Base-by-base conservation (phyloP, 148 eudicot genomes). In the Spergularia marina region DNA sequence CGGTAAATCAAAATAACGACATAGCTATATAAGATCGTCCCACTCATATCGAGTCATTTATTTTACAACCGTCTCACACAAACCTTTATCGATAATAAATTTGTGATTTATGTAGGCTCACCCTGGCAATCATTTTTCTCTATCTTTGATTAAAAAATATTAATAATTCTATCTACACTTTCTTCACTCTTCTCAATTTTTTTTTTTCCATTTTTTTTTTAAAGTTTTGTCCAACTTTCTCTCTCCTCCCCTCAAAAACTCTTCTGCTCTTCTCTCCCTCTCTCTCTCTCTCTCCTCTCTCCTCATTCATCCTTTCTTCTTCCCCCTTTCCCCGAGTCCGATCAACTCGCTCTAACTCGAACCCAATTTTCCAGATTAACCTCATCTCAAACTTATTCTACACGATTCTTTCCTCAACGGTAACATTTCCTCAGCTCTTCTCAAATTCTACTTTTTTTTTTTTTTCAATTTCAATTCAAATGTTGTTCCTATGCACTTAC, bases 301-400 rank as follows among this genome's bases (percentile, higher is more conserved):
- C 18, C 17, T 15, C 49, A 65, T 14, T 36, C 17, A n/a, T 16
- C 18, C 11, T 63, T 55, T 72, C 76, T 71, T 65, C 25, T 55
- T 53, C 18, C 30, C 67, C 30, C 25, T 74, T 61, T 59, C 23
- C 70, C 71, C 77, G 16, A 65, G 62, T 36, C 34, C 73, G 68
- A 56, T 69, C 71, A 71, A 75, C 49, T 21, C 57, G 70, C 62
- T 25, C 16, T 67, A 15, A 44, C 53, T 74, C 69, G 16, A 2
- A 65, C 54, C 25, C 9, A 65, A 11, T 34, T 68, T 18, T 55
- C 34, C 20, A 30, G 36, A 30, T 30, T 30, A 30, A 30, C 36
- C 36, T 2, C 36, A 30, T 30, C 36, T 30, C 36, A 30, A 30
- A 30, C 36, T 30, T 30, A 1, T 30, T 30, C 36, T 30, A 30